Evolutionary conservation across 192 early-diverging fungal genomes (phyloP).

Genomic region (Coemansia sp.): DNA sequence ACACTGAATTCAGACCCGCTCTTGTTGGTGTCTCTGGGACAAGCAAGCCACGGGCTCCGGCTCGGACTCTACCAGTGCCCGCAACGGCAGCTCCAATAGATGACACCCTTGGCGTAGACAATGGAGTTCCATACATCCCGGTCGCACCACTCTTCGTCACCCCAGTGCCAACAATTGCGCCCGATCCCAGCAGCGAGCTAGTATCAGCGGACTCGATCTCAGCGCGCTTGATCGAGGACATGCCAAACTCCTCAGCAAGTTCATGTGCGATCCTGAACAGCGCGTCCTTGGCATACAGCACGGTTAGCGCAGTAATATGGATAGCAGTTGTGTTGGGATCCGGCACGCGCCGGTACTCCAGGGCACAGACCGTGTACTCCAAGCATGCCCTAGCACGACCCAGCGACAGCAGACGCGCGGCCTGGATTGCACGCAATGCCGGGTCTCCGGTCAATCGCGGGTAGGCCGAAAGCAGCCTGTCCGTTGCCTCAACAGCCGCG

Average conservation of each 20-base stretch:
- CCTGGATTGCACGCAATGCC: conserved; percentile 46
- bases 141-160: conserved; percentile 3
- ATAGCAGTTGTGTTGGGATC: conserved; percentile 44
- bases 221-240: conserved; percentile 46
- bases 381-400: conserved; percentile 34
- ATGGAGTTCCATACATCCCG: neutral
- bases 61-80: conserved; percentile 34
- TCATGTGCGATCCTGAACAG: conserved; percentile 53
- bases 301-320: conserved; percentile 45
- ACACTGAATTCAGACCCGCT: conserved; percentile 5
- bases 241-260: conserved; percentile 56
- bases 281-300: conserved; percentile 38
- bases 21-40: conserved; percentile 48
- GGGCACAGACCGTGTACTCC: conserved; percentile 28
- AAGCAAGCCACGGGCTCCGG: conserved; percentile 45
- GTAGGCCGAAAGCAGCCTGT: conserved; percentile 17
- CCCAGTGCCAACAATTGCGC: neutral
- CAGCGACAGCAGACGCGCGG: conserved; percentile 40
- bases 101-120: conserved; percentile 23
- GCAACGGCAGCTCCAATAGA: conserved; percentile 33
- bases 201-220: conserved; percentile 53
- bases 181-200: neutral
- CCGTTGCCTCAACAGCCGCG: conserved; percentile 23
- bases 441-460: conserved; percentile 33
- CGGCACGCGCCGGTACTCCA: conserved; percentile 44